Evolutionary conservation across 768 basidiomycete species (phyloP).

Genomic region (Leccinum uliginosum): DNA sequence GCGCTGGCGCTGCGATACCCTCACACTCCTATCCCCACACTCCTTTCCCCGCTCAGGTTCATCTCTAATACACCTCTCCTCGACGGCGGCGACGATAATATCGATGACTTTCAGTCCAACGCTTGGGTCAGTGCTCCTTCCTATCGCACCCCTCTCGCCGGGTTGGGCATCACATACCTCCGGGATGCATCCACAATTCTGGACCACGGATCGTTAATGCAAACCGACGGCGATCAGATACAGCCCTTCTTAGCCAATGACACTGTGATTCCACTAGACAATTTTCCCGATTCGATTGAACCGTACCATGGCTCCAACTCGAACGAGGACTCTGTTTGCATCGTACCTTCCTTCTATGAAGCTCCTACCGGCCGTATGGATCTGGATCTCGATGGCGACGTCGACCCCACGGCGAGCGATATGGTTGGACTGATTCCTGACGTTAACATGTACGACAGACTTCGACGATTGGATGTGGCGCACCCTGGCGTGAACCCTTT

Average conservation of each 20-base stretch:
- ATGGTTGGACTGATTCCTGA: conserved; percentile 29
- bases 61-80: conserved; percentile 5
- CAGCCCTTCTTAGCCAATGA: background rate
- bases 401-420: conserved; percentile 8
- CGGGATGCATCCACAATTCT: background rate
- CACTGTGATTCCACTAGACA: background rate
- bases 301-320: background rate
- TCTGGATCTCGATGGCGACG: conserved; percentile 7
- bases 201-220: background rate
- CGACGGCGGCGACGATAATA: background rate
- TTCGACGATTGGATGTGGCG: conserved; percentile 14
- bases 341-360: background rate
- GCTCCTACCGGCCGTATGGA: background rate
- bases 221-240: conserved; percentile 2
- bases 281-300: background rate
- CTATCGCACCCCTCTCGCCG: conserved; percentile 19
- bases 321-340: background rate
- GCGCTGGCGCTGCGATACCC: conserved; percentile 30
- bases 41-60: conserved; percentile 26
- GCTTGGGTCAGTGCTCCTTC: conserved; percentile 15
- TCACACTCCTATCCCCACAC: conserved; percentile 19
- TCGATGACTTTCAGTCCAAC: conserved; percentile 31
- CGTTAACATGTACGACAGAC: conserved; percentile 33
- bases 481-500: conserved; percentile 37
- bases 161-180: conserved; percentile 23